These are phyloP conservation scores for maize (Zea mays) DNA, from an alignment of 176 grass and related monocot genomes.

Conservation along the genomic window DNA sequence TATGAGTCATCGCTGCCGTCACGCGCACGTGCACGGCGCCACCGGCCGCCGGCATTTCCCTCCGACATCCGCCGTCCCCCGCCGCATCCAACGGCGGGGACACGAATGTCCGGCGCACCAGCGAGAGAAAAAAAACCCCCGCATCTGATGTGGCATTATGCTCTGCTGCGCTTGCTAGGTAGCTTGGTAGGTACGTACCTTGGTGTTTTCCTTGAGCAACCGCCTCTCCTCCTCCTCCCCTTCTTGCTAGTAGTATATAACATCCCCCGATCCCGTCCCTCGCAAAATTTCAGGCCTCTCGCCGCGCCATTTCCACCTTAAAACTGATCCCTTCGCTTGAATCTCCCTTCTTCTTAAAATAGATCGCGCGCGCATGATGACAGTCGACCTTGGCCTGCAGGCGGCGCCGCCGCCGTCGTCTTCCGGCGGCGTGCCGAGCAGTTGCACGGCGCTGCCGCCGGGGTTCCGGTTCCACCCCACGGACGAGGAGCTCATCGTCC, in stretches of 20 bases:
- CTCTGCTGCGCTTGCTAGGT: no score
- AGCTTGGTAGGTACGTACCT: not conserved
- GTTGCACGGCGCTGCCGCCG: slow-evolving; percentile 36
- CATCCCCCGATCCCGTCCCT: not conserved
- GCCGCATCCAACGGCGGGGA: no score
- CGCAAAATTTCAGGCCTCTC: slow-evolving; percentile 29
- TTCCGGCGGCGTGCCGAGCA: not conserved
- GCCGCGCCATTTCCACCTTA: slow-evolving; percentile 12
- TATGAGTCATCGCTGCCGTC: not conserved
- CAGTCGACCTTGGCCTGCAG: slow-evolving; percentile 16
- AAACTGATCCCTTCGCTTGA: no score
- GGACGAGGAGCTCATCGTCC: slow-evolving; percentile 56
- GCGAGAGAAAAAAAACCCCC: no score
- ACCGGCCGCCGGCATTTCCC: not conserved
- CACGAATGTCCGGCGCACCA: no score
- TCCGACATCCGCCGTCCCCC: not conserved
- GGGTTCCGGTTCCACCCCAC: slow-evolving; percentile 61
- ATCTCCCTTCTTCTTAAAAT: not conserved
- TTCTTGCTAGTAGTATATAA: slow-evolving; percentile 8
- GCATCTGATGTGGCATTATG: no score
- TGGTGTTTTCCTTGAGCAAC: slow-evolving; percentile 12
- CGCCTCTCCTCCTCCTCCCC: not conserved
- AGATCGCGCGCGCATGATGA: not conserved
- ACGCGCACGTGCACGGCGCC: not conserved
- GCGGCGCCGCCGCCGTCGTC: no score